Conservation (phyloP, 2,329 filamentous ascomycete species). For the Simplicillium aogashimaense region DNA sequence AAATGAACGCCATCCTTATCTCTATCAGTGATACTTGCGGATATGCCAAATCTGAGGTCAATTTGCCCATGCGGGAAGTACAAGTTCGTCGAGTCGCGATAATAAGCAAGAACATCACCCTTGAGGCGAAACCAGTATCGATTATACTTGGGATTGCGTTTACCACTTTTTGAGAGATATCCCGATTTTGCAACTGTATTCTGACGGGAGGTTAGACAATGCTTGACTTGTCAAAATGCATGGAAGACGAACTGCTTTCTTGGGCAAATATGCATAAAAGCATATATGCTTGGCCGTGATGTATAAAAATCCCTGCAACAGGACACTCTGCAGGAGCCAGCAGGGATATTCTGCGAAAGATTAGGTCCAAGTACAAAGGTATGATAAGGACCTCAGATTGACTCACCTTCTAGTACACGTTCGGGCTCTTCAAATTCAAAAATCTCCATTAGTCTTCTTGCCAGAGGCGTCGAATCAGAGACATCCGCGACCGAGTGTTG, state of each 20-base stretch:
- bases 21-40: conserved; percentile 67
- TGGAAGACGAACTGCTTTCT: conserved; percentile 59
- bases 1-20: conserved; percentile 72
- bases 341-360: conserved; percentile 68
- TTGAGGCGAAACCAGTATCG: conserved; percentile 92
- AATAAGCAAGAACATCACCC: conserved; percentile 87
- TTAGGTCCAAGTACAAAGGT: conserved; percentile 8
- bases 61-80: conserved; percentile 92
- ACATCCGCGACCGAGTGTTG: conserved; percentile 16
- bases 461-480: conserved; percentile 48
- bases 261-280: conserved; percentile 95
- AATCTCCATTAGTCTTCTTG: conserved; percentile 68
- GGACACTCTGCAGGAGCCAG: conserved; percentile 82
- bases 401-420: conserved; percentile 65
- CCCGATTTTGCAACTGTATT: conserved; percentile 75
- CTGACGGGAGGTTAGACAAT: conserved; percentile 23
- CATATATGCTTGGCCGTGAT: conserved; percentile 88
- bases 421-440: conserved; percentile 77
- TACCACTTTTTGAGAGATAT: conserved; percentile 79
- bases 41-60: conserved; percentile 84
- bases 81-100: conserved; percentile 68
- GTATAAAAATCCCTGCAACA: conserved; percentile 93
- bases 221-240: not conserved
- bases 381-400: too few relatives aligned
- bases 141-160: conserved; percentile 76